Conservation (phyloP, 2,329 filamentous ascomycete species). For the Proliferodiscus dingleyae region DNA sequence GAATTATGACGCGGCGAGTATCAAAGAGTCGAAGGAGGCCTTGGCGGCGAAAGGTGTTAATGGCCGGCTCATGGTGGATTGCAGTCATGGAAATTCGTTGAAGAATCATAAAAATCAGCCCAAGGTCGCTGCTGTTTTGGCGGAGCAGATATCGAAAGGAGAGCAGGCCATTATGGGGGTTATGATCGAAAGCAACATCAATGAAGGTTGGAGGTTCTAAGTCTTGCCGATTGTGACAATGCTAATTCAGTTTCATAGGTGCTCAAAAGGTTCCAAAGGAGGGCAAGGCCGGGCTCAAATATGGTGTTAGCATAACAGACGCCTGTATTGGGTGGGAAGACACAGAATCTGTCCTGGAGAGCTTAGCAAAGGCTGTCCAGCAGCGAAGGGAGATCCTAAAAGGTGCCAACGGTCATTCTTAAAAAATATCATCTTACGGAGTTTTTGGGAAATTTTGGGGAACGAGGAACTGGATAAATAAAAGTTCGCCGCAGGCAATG, state of each 20-base stretch:
- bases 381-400: constrained; percentile 53
- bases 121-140: constrained; percentile 77
- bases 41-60: constrained; percentile 69
- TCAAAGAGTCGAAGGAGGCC: constrained; percentile 75
- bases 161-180: constrained; percentile 87
- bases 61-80: constrained; percentile 91
- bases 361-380: constrained; percentile 74
- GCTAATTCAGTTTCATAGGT: constrained; percentile 41
- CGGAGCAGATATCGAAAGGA: constrained; percentile 78
- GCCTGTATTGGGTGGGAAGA: constrained; percentile 95
- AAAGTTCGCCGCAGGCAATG: no score
- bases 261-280: constrained; percentile 88
- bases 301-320: constrained; percentile 95
- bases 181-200: constrained; percentile 98
- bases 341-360: constrained; percentile 72
- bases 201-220: constrained; percentile 62
- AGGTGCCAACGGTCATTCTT: constrained; percentile 17
- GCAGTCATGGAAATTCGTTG: constrained; percentile 90
- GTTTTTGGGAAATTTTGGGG: background rate
- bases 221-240: background rate
- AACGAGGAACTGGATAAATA: no score
- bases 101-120: constrained; percentile 98
- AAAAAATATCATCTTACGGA: constrained; percentile 2
- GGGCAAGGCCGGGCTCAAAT: constrained; percentile 78
- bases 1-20: constrained; percentile 85